Evolutionary conservation across 108 stramenopile species (phyloP), one percentile per base, ranked within the genome.

Genomic region (Pseudonitzschia multistriata): DNA sequence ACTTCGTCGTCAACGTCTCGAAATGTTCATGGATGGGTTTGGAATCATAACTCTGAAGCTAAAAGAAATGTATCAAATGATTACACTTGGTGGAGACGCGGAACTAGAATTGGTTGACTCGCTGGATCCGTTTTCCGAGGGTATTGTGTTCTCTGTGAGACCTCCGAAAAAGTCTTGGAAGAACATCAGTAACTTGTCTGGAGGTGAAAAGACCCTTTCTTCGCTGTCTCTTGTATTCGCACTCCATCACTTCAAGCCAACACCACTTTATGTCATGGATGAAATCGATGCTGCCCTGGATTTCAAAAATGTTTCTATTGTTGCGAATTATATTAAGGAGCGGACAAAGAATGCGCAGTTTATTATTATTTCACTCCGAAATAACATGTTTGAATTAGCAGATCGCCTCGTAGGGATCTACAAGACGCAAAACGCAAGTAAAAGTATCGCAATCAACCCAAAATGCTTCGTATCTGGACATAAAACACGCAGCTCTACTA

Each of bases 21-120:
- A 97, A 60, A 96, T 90, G 92, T 99, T 99, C 74, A 98, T 99
- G 99, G 91, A 93, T 34, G 99, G 99, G 0, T 99, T 99, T 72
- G 92, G 91, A 3, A 64, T 71, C 15, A 99, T 99, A 75, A 95
- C 97, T 24, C 82, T 98, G 62, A 97, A 97, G 69, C 84, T 99
- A 45, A 99, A 99, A 83, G 99, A 99, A 70, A 99, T 99, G 99
- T 99, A 99, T 76, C 97, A 98, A 78, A 99, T 99, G 98, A 97
- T 99, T 71, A 99, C 98, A 30, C 86, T 99, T 11, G 99, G 99
- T 8, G 99, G 99, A 14, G 99, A 99, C 81, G 99, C 99, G 8
- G 99, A 99, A 72, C 79, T 99, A 27, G 99, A 99, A 81, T 90
- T 99, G 63, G 96, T 99, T 0, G 98, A 99, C 73, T 97, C 96